Base-by-base conservation (phyloP, 2,329 filamentous ascomycete genomes). In the Huntiella savannae region DNA sequence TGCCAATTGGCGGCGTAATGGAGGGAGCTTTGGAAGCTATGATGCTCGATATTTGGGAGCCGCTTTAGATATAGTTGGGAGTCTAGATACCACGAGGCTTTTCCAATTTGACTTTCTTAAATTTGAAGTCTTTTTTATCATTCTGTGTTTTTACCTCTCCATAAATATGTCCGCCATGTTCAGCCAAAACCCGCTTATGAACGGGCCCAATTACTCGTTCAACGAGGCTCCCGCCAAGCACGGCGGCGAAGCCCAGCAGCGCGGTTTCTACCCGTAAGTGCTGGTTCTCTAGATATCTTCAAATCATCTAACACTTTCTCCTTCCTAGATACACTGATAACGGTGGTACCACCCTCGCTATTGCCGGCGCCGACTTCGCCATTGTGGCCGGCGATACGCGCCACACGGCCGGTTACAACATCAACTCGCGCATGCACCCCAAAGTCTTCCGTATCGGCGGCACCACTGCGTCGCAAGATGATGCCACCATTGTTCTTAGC, bases 371-470 rank as follows among this genome's bases (percentile, higher is more conserved):
- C 59, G 83, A 92, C 69, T 98, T 96, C 70, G 77, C 86, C 59
- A 92, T 98, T 66, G 77, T 98, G 62, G 91, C 91, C 39, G 91
- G 92, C 65, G 91, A 98, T 69, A 98, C 91, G 56, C 83, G 91
- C 61, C 84, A 85, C 59, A 94, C 87, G 47, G 82, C 83, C 53
- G 91, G 92, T 60, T 98, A 94, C 77, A 95, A 82, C 71, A 98
- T 98, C 79, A 95, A 98, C 76, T 87, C 87, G 50, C 82, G 91
- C 57, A 88, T 83, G 69, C 75, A 80, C 50, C 91, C 91, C 48
- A 98, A 98, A 67, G 82, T 98, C 52, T 98, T 94, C 75, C 86
- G 83, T 65, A 92, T 98, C 55, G 91, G 92, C 50, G 91, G 88
- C 46, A 84, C 87, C 50, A 87, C 82, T 37, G 76, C 85, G 45